Base-by-base conservation (phyloP, 2,329 filamentous ascomycete species). In the Rachicladosporium sp. region DNA sequence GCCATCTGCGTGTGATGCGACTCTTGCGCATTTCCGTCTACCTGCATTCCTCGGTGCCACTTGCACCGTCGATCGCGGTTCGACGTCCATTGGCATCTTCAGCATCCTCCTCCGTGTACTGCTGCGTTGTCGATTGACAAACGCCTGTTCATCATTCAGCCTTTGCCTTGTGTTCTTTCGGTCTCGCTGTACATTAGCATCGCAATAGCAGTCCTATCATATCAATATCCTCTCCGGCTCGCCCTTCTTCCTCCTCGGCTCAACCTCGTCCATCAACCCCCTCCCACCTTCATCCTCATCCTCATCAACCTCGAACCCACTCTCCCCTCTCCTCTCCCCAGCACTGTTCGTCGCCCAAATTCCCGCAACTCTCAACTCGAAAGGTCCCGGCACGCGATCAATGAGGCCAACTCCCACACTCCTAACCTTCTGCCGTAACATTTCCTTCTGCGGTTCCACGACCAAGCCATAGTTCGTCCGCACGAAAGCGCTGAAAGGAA, bases 401-500 rank as follows among this genome's bases (percentile, higher is more conserved):
- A 87, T 95, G 54, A 95, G 62, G 4, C 87, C 86, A 42, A 96
- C 78, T 1, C 91, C 91, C 12, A 98, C 69, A 21, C 80, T 93
- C 55, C 78, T 74, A 23, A 98, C 79, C 60, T 86, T 88, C 53
- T 93, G 82, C 46, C 82, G 76, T 58, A 95, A 64, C 62, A 98
- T 80, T 59, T 93, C 87, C 9, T 80, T 80, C 68, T 96, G 89
- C 27, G 91, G 91, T 65, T 96, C 88, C 4, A 95, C 80, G 1
- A 93, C 85, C 52, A 84, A 78, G 5, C 91, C 91, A 55, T 93
- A 77, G 57, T 95, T 96, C 10, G 91, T 98, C 46, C 91, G 73
- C 43, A 98, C 89, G 63, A 98, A 96, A 48, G 93, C 86, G 51
- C 80, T 81, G 73, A 88, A 91, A 46, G 82, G 82, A 47, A 98